Evolutionary conservation across 257 asterid genomes (phyloP).

Genomic region (Galeopsis tetrahit): DNA sequence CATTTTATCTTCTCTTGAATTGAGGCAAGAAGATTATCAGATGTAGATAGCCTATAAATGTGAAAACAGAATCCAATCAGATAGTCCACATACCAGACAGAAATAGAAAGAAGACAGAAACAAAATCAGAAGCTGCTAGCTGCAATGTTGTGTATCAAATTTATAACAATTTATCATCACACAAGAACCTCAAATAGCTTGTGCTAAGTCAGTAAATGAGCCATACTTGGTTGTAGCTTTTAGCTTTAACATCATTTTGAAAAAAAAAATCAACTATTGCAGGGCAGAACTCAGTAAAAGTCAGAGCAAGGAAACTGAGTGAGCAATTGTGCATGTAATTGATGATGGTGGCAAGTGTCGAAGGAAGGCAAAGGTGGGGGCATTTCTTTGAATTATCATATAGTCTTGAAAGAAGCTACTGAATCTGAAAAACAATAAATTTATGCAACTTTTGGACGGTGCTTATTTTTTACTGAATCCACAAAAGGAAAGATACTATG

Average conservation of each 20-base stretch:
- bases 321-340: background rate
- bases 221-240: background rate
- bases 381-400: conserved; percentile 15
- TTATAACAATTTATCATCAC: conserved; percentile 8
- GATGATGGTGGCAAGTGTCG: background rate
- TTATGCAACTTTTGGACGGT: background rate
- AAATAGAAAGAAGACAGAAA: conserved; percentile 2
- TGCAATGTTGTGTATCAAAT: background rate
- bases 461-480: background rate
- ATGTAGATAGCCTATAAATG: conserved; percentile 71
- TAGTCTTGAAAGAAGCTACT: conserved; percentile 11
- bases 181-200: conserved; percentile 20
- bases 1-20: conserved; percentile 98
- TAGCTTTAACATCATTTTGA: background rate
- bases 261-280: background rate
- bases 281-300: background rate
- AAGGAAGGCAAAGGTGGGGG: background rate
- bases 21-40: conserved; percentile 82
- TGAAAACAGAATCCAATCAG: conserved; percentile 29
- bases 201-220: conserved; percentile 4
- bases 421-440: conserved; percentile 8
- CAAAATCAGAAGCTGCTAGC: background rate
- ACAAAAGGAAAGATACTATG: background rate
- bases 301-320: background rate
- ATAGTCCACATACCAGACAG: conserved; percentile 5